Percentiles rank a stretch among this genome's conserved stretches.
Evolutionary conservation across 192 early-diverging fungal genomes (phyloP).

Genomic region (Physocladia obscura): DNA sequence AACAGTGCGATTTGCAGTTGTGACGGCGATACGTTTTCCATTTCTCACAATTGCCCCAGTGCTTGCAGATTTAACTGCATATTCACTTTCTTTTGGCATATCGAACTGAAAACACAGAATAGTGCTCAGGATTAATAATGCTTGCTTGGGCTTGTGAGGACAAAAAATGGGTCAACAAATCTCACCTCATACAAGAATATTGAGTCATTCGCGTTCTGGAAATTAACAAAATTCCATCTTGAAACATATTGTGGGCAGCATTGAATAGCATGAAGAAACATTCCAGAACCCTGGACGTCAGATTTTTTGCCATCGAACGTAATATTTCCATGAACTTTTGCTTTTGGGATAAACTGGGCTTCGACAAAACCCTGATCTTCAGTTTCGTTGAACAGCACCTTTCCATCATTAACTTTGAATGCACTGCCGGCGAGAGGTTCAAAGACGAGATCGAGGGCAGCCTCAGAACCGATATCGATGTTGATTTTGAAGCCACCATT

Average conservation of each 20-base stretch:
- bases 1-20: constrained; percentile 71
- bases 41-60: constrained; percentile 72
- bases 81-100: constrained; percentile 66
- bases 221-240: constrained; percentile 83
- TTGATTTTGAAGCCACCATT: constrained; percentile 50
- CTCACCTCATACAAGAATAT: constrained; percentile 55
- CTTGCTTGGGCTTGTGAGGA: not conserved
- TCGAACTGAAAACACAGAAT: constrained; percentile 70
- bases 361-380: constrained; percentile 62
- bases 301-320: constrained; percentile 67
- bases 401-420: constrained; percentile 83
- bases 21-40: constrained; percentile 69
- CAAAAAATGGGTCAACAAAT: not conserved
- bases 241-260: constrained; percentile 81
- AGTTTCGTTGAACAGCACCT: constrained; percentile 64
- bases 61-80: constrained; percentile 45
- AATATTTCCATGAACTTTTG: constrained; percentile 68
- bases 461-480: constrained; percentile 46
- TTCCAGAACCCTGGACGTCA: constrained; percentile 68
- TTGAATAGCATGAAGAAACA: constrained; percentile 85
- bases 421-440: constrained; percentile 63
- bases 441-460: constrained; percentile 69
- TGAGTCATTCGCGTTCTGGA: constrained; percentile 66
- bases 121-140: not conserved
- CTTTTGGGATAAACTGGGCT: constrained; percentile 83